A percentile compares a stretch with the other conserved stretches of the same genome.
Evolutionary conservation across 1,284 basidiomycete species (phyloP).

Genomic region (Cyathus olla): DNA sequence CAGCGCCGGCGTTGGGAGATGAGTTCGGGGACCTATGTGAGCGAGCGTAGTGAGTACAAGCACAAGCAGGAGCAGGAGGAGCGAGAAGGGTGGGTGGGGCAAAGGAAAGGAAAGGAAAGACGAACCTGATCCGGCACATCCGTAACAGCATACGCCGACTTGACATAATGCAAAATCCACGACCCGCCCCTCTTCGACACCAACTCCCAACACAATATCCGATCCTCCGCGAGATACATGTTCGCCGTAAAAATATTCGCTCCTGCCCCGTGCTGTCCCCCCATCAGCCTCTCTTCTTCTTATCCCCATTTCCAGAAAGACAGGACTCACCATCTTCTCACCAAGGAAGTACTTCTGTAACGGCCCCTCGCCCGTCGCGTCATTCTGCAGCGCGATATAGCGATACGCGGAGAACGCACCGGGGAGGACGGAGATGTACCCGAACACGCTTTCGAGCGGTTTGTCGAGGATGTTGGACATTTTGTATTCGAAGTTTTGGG

Average conservation of each 20-base stretch:
- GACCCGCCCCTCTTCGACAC: conserved; percentile 88
- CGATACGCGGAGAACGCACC: conserved; percentile 95
- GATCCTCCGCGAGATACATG: conserved; percentile 95
- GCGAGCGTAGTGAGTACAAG: not conserved
- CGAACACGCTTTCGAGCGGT: conserved; percentile 82
- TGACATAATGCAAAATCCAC: conserved; percentile 96
- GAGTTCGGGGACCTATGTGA: conserved; percentile 79
- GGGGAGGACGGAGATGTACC: conserved; percentile 93
- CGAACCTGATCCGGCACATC: conserved; percentile 88
- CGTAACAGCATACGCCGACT: conserved; percentile 92
- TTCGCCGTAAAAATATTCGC: conserved; percentile 94
- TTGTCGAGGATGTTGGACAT: conserved; percentile 96
- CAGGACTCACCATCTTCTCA: conserved; percentile 79
- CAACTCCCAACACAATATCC: conserved; percentile 95
- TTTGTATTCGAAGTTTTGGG: conserved; percentile 98
- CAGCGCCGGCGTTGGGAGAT: conserved; percentile 95
- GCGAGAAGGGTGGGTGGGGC: too few relatives aligned
- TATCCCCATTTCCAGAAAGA: not conserved
- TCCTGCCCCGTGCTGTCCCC: conserved; percentile 77
- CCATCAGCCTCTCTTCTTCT: not conserved
- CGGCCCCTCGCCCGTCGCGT: conserved; percentile 85
- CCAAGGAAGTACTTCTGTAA: conserved; percentile 96
- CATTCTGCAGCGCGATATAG: conserved; percentile 93
- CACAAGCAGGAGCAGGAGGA: not conserved
- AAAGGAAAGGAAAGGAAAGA: conserved; percentile 7